Evolutionary conservation across 1,284 basidiomycete genomes (phyloP).

Genomic region (Acaromyces ingoldii): DNA sequence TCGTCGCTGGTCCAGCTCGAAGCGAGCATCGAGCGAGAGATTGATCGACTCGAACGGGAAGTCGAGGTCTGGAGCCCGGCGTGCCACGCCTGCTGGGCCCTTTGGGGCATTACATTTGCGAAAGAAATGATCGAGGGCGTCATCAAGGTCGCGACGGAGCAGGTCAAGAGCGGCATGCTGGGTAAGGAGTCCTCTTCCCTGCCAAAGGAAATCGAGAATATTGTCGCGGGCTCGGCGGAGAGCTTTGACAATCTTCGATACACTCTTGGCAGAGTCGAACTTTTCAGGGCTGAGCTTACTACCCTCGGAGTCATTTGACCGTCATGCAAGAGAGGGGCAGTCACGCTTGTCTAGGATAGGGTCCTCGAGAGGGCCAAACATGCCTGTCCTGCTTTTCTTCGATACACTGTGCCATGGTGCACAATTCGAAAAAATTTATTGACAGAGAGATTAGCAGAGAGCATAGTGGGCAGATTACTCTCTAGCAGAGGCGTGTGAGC

Average conservation of each 20-base stretch:
- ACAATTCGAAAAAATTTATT: no score
- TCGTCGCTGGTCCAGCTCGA: conserved; percentile 24
- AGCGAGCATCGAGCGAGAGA: conserved; percentile 32
- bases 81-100: conserved; percentile 44
- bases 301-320: conserved; percentile 14
- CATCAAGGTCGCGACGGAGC: conserved; percentile 8
- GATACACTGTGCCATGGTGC: no score
- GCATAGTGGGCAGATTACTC: no score
- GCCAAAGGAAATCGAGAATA: background rate
- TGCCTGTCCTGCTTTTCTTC: no score
- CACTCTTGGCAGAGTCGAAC: conserved; percentile 40
- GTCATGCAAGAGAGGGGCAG: no score
- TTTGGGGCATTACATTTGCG: conserved; percentile 48
- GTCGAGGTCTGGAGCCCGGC: conserved; percentile 42
- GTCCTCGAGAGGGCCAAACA: no score
- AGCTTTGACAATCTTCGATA: conserved; percentile 45
- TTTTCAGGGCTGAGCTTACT: conserved; percentile 36
- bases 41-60: conserved; percentile 45
- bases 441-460: no score
- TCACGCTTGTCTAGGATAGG: no score
- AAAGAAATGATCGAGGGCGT: conserved; percentile 34
- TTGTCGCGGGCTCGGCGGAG: conserved; percentile 23
- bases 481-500: no score
- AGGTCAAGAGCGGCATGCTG: background rate
- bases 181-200: background rate